Conservation (phyloP, 768 basidiomycete genomes). For the Postia placenta region DNA sequence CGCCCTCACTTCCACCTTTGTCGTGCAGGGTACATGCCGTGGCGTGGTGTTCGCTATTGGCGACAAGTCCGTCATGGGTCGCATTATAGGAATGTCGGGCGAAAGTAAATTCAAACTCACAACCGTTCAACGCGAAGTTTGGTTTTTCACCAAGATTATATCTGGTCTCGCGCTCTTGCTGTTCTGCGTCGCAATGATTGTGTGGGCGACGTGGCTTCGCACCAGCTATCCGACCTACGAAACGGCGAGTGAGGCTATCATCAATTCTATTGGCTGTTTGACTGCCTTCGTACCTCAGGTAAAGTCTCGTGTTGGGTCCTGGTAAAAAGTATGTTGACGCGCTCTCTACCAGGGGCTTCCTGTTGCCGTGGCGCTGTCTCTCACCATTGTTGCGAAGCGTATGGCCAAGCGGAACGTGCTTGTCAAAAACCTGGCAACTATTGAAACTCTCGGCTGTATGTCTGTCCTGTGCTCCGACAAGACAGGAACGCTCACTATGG, state of each 20-base stretch:
- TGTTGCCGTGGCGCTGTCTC: conserved; percentile 48
- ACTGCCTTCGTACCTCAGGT: conserved; percentile 48
- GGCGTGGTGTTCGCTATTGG: conserved; percentile 46
- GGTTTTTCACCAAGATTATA: conserved; percentile 49
- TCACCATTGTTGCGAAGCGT: conserved; percentile 35
- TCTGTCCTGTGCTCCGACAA: conserved; percentile 51
- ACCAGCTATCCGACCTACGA: conserved; percentile 38
- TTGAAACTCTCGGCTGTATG: conserved; percentile 62
- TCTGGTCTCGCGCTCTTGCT: conserved; percentile 33
- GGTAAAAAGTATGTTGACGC: background rate
- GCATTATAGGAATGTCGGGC: conserved; percentile 47
- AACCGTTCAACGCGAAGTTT: conserved; percentile 40
- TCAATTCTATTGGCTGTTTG: conserved; percentile 50
- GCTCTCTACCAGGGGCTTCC: conserved; percentile 24
- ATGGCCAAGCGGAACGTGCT: conserved; percentile 48
- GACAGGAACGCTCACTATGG: conserved; percentile 53
- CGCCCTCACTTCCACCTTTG: conserved; percentile 51
- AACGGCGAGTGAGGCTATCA: conserved; percentile 42
- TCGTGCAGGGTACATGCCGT: conserved; percentile 41
- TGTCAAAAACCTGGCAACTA: conserved; percentile 53
- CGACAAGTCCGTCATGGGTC: conserved; percentile 41
- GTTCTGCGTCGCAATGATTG: conserved; percentile 34
- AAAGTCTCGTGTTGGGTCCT: conserved; percentile 25
- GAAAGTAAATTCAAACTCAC: conserved; percentile 40
- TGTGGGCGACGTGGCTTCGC: conserved; percentile 34